These are phyloP conservation scores for Candida tetrigidarum DNA, from an alignment of 1,139 yeast species.

Conservation along the genomic window DNA sequence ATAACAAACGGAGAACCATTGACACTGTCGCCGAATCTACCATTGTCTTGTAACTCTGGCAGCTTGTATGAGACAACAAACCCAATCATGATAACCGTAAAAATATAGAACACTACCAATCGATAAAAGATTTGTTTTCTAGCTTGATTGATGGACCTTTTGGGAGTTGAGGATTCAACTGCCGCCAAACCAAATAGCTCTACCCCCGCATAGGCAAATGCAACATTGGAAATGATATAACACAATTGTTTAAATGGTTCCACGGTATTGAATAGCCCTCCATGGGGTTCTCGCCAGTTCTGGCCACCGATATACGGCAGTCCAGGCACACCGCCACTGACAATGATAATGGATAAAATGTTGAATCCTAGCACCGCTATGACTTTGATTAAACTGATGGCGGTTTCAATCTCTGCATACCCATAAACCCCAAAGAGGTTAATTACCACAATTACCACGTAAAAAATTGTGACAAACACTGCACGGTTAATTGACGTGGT, in stretches of 20 bases:
- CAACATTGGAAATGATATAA: constrained; percentile 27
- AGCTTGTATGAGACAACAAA: constrained; percentile 34
- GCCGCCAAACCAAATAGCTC: constrained; percentile 42
- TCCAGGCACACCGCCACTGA: constrained; percentile 37
- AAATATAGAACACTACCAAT: constrained; percentile 34
- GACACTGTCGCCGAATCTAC: constrained; percentile 22
- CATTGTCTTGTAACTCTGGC: constrained; percentile 19
- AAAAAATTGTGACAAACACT: constrained; percentile 36
- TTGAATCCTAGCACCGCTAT: constrained; percentile 37
- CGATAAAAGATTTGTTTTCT: constrained; percentile 41
- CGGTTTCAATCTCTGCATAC: constrained; percentile 40
- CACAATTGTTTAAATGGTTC: constrained; percentile 32
- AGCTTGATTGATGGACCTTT: constrained; percentile 37
- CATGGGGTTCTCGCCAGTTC: constrained; percentile 36
- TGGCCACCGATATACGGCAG: constrained; percentile 34
- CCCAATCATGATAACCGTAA: constrained; percentile 35
- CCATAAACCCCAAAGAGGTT: constrained; percentile 41
- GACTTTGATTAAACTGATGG: constrained; percentile 34
- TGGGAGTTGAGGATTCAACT: constrained; percentile 38
- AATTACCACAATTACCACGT: constrained; percentile 30
- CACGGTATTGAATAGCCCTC: constrained; percentile 32
- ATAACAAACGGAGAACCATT: constrained; percentile 46
- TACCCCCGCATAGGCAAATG: constrained; percentile 31
- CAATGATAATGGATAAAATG: constrained; percentile 32
- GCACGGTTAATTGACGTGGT: constrained; percentile 29